Evolutionary conservation across 495 filamentous ascomycete genomes (phyloP).

Genomic region (Penicillium parvum): DNA sequence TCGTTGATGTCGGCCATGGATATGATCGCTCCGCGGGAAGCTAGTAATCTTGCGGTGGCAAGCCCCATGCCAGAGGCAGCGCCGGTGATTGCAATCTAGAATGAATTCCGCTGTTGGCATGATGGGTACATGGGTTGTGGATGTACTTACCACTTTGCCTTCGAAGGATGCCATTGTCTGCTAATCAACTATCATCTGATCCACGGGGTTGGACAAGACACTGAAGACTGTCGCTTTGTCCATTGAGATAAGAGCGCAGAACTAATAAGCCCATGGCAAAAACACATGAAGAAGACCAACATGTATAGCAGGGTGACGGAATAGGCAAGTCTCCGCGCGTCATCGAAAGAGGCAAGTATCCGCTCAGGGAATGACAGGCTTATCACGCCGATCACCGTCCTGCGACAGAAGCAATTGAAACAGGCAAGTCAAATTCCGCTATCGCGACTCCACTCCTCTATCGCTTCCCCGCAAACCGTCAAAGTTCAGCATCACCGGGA

Average conservation of each 20-base stretch:
- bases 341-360: background rate
- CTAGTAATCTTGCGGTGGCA: conserved; percentile 30
- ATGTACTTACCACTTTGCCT: conserved; percentile 12
- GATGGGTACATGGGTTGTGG: background rate
- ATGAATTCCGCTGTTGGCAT: background rate
- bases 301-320: conserved; percentile 9
- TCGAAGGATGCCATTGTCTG: conserved; percentile 11
- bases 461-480: conserved; percentile 7
- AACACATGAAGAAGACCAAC: background rate
- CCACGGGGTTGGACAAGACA: no score
- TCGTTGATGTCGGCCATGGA: conserved; percentile 45
- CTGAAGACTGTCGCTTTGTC: no score
- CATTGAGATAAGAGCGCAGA: no score
- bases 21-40: conserved; percentile 40
- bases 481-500: background rate
- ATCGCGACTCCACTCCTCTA: background rate
- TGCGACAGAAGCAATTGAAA: no score
- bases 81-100: conserved; percentile 16
- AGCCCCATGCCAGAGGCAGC: conserved; percentile 37
- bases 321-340: conserved; percentile 15
- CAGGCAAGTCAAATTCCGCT: background rate
- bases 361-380: no score
- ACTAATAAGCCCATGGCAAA: no score
- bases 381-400: no score
- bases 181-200: background rate